Evolutionary conservation across 2,329 filamentous ascomycete species (phyloP).

Genomic region (Claviceps sorghi): DNA sequence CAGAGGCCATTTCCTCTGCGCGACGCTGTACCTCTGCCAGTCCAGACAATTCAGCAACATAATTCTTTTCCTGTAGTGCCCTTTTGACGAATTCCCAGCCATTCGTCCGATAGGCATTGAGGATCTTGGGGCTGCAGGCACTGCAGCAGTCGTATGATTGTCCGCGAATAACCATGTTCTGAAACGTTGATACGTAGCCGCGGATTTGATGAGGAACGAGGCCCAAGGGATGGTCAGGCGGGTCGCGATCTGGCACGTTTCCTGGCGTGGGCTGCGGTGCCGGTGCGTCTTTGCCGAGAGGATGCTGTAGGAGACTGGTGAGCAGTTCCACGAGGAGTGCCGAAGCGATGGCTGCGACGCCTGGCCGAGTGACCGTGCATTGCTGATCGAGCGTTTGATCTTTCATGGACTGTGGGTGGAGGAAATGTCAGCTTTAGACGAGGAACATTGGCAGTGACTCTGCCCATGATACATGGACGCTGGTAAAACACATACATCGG

Average conservation of each 20-base stretch:
- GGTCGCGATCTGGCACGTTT: conserved; percentile 37
- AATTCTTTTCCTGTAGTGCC: conserved; percentile 61
- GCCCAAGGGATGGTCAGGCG: conserved; percentile 45
- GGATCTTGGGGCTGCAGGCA: conserved; percentile 58
- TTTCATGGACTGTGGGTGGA: conserved; percentile 56
- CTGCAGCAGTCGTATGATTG: conserved; percentile 69
- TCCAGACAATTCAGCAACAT: conserved; percentile 62
- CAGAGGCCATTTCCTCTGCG: conserved; percentile 35
- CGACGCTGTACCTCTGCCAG: conserved; percentile 54
- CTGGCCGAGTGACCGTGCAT: conserved; percentile 90
- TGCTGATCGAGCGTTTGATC: conserved; percentile 94
- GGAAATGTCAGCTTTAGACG: not conserved
- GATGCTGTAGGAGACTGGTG: conserved; percentile 77
- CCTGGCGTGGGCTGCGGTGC: conserved; percentile 33
- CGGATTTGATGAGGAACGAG: conserved; percentile 69
- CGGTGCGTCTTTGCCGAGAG: conserved; percentile 47
- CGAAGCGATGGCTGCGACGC: conserved; percentile 82
- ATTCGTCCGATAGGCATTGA: conserved; percentile 50
- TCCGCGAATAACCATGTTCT: conserved; percentile 58
- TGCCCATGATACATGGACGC: not conserved
- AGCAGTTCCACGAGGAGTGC: conserved; percentile 82
- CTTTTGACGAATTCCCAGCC: conserved; percentile 67
- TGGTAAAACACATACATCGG: conserved; percentile 52
- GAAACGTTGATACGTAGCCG: conserved; percentile 60
- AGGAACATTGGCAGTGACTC: not conserved